Conservation (phyloP, 1,284 basidiomycete genomes). For the Puccinia novopanici region DNA sequence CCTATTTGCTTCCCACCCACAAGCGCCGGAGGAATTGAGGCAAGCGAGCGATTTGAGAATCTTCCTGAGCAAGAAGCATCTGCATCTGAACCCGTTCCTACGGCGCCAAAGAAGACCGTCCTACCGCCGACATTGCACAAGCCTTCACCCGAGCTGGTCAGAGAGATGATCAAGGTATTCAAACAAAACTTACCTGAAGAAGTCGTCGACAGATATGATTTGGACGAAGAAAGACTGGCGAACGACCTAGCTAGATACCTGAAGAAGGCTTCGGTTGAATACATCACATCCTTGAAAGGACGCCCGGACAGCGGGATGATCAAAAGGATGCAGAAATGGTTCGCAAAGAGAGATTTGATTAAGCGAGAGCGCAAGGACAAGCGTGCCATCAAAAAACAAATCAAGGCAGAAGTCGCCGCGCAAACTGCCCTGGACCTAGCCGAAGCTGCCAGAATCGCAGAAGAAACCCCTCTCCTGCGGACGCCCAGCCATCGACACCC, state of each 20-base stretch:
- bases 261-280: constrained; percentile 43
- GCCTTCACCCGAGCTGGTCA: constrained; percentile 24
- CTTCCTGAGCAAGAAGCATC: background rate
- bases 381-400: constrained; percentile 29
- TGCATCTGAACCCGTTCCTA: background rate
- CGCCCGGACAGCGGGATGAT: constrained; percentile 28
- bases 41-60: background rate
- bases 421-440: constrained; percentile 28
- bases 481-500: background rate
- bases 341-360: constrained; percentile 12
- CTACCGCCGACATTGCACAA: constrained; percentile 28
- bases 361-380: constrained; percentile 34
- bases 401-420: constrained; percentile 32
- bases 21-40: background rate
- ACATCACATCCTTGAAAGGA: constrained; percentile 38
- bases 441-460: background rate
- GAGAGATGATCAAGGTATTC: constrained; percentile 28
- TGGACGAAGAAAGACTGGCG: constrained; percentile 47
- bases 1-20: constrained; percentile 30
- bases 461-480: background rate
- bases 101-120: constrained; percentile 1
- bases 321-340: constrained; percentile 27
- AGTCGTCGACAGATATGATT: constrained; percentile 20
- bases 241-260: constrained; percentile 48
- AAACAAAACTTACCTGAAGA: constrained; percentile 27